Percentiles rank a stretch among this genome's conserved stretches.
These are phyloP conservation scores for Trifolium pratense DNA, from an alignment of 306 rosid genomes.

Conservation along the genomic window DNA sequence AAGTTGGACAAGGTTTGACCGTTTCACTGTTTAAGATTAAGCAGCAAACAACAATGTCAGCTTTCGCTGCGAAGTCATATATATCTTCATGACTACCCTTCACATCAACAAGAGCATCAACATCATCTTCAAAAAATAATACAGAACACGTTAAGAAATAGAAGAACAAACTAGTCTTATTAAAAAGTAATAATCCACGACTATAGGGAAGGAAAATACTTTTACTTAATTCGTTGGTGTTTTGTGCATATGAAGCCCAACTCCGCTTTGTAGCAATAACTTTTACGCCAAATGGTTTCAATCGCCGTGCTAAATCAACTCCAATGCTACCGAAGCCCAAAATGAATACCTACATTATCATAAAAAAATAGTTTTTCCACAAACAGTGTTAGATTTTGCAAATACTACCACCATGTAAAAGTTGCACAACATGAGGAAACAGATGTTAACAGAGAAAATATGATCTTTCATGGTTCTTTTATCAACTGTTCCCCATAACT, in stretches of 20 bases:
- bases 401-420: conserved; percentile 17
- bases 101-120: conserved; percentile 64
- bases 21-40: conserved; percentile 69
- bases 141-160: conserved; percentile 15
- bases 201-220: conserved; percentile 35
- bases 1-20: conserved; percentile 47
- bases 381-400: conserved; percentile 1
- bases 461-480: not conserved
- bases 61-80: conserved; percentile 68
- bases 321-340: conserved; percentile 93
- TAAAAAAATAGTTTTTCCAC: conserved; percentile 25
- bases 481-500: too few relatives aligned
- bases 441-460: not conserved
- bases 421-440: conserved; percentile 5
- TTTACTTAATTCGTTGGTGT: conserved; percentile 42
- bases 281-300: conserved; percentile 85
- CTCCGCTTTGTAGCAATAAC: conserved; percentile 87
- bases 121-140: conserved; percentile 51
- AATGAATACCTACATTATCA: conserved; percentile 67
- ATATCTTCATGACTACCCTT: conserved; percentile 78
- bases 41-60: conserved; percentile 92
- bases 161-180: conserved; percentile 25
- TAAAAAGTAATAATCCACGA: conserved; percentile 34
- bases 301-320: conserved; percentile 72
- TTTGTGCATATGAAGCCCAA: conserved; percentile 55